Evolutionary conservation across 2,329 filamentous ascomycete genomes (phyloP).

Genomic region (Hymenoscyphus fructigenus): DNA sequence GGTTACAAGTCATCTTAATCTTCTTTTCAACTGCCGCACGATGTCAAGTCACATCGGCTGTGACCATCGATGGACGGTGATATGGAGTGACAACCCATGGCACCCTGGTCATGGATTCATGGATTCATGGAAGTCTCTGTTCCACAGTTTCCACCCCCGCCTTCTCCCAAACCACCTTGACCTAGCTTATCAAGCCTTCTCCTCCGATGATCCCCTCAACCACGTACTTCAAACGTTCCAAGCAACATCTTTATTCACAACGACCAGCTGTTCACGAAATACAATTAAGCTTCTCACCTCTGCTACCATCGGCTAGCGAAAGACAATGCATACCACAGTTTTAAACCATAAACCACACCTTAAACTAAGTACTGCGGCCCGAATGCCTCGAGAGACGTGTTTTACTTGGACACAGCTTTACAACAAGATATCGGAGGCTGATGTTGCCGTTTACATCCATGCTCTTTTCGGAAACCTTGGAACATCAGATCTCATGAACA

Average conservation of each 20-base stretch:
- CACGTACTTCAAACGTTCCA: constrained; percentile 22
- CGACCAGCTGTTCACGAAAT: background rate
- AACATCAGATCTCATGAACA: no score
- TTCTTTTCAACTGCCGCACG: constrained; percentile 2
- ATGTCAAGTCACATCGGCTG: background rate
- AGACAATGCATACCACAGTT: background rate
- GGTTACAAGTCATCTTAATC: background rate
- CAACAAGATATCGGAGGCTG: constrained; percentile 4
- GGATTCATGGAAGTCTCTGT: background rate
- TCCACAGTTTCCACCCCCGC: background rate
- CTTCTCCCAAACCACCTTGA: constrained; percentile 1
- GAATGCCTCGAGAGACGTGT: background rate
- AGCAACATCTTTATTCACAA: constrained; percentile 11
- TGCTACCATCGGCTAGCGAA: background rate
- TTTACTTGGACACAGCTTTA: background rate
- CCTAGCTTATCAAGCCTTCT: background rate
- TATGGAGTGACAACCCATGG: background rate
- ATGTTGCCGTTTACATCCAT: constrained; percentile 5
- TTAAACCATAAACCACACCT: background rate
- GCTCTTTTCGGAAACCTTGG: background rate
- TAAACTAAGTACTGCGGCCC: background rate
- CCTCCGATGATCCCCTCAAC: constrained; percentile 15
- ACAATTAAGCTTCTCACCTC: constrained; percentile 8
- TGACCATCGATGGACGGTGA: background rate
- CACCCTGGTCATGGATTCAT: background rate